Evolutionary conservation across 176 grass and related monocot genomes (phyloP).

Genomic region (Triticum monococcum): DNA sequence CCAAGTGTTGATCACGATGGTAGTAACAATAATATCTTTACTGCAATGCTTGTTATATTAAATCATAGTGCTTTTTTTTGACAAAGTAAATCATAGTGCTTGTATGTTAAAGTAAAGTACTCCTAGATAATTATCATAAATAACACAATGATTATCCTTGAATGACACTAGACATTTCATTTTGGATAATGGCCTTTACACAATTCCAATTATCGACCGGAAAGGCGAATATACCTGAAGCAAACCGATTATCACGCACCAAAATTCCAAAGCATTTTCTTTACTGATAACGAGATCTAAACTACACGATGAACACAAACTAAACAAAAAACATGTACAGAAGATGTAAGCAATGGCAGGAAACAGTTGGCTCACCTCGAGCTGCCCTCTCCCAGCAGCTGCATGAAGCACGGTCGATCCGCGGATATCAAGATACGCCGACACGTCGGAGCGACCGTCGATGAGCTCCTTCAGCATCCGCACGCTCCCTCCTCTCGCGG

Average conservation of each 20-base stretch:
- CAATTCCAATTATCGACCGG: neutral
- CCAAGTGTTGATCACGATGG: neutral
- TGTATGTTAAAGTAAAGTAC: neutral
- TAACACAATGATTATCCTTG: neutral
- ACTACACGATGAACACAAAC: neutral
- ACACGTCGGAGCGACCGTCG: constrained; percentile 42
- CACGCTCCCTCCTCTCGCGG: constrained; percentile 77
- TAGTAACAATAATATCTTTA: neutral
- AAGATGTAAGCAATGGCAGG: constrained; percentile 10
- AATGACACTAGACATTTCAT: neutral
- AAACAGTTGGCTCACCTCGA: constrained; percentile 56
- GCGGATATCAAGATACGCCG: constrained; percentile 62
- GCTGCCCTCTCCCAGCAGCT: constrained; percentile 75
- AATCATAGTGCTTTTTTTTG: neutral
- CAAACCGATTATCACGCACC: neutral
- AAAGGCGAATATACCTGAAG: neutral
- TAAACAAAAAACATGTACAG: neutral
- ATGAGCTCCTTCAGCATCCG: constrained; percentile 75
- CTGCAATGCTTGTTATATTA: neutral
- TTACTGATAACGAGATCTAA: neutral
- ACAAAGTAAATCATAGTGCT: neutral
- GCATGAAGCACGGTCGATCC: constrained; percentile 87
- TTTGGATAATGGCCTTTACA: neutral
- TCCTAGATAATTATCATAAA: neutral
- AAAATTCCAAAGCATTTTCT: neutral